Conservation (phyloP, 2,329 filamentous ascomycete genomes). For the Ceratocystis cubensis region DNA sequence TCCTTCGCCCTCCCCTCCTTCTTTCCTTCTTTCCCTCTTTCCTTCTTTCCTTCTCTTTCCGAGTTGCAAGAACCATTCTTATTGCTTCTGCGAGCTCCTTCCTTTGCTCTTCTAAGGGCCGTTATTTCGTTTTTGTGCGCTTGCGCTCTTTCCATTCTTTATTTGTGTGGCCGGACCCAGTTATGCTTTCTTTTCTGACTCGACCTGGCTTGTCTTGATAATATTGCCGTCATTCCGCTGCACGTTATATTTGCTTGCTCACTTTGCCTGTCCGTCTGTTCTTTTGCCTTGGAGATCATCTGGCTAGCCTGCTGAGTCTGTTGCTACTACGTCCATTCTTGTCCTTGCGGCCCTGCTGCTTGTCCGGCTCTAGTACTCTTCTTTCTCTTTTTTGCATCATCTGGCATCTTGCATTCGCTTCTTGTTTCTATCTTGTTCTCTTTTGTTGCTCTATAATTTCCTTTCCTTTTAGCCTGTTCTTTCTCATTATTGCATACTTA, state of each 20-base stretch:
- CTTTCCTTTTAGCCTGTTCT: not conserved
- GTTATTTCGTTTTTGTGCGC: conserved; percentile 5
- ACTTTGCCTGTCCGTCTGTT: not conserved
- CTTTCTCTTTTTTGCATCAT: not conserved
- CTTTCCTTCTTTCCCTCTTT: conserved; percentile 10
- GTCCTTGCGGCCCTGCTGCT: not conserved
- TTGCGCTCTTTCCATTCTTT: conserved; percentile 10
- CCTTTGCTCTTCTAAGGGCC: not conserved
- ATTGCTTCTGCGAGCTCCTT: conserved; percentile 8
- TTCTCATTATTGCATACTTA: not conserved
- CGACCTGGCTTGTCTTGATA: too few species aligned
- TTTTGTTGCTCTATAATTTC: conserved; percentile 11
- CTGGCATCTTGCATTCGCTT: conserved; percentile 15
- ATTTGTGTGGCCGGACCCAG: conserved; percentile 1
- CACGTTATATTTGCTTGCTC: not conserved
- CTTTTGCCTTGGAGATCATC: not conserved
- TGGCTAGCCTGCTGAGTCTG: not conserved
- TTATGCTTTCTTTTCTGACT: not conserved
- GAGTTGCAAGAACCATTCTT: conserved; percentile 1
- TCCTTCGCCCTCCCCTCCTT: not conserved
- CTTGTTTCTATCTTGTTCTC: conserved; percentile 16
- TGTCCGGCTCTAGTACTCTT: not conserved
- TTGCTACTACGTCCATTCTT: not conserved
- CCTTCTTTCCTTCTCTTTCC: conserved; percentile 11
- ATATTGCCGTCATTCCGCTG: too few species aligned